phyloP scores from a whole-genome alignment of 176 grass and related monocot genomes.

The Ananas comosus region DNA sequence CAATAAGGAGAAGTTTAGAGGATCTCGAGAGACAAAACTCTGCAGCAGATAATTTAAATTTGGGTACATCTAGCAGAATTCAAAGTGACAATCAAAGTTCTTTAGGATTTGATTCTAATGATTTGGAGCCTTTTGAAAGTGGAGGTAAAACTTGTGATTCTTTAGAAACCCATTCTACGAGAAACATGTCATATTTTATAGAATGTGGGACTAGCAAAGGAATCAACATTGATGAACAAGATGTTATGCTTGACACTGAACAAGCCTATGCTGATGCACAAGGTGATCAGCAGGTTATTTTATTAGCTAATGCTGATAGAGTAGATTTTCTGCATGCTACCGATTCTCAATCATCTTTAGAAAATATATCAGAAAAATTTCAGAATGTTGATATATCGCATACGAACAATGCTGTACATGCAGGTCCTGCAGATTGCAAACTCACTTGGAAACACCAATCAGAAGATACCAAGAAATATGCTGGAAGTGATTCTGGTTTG shows the following conservation, averaged over 20 bases:
- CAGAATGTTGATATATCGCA: constrained; percentile 6
- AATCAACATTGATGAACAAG: constrained; percentile 25
- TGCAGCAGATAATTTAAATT: constrained; percentile 22
- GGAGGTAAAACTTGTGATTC: constrained; percentile 4
- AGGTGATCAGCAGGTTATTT: constrained; percentile 20
- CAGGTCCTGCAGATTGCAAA: constrained; percentile 6
- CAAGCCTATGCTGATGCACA: constrained; percentile 20
- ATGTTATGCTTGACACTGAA: constrained; percentile 23
- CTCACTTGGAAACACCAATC: neutral
- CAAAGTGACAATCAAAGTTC: constrained; percentile 8
- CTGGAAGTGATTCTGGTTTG: neutral
- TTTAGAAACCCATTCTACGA: constrained; percentile 9
- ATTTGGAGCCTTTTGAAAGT: constrained; percentile 13
- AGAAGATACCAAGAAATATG: neutral
- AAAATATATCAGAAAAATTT: constrained; percentile 26
- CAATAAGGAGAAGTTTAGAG: constrained; percentile 76
- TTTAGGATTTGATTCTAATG: constrained; percentile 20
- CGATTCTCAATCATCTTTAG: constrained; percentile 16
- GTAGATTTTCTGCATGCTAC: neutral
- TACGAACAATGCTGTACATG: constrained; percentile 19
- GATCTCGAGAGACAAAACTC: constrained; percentile 38
- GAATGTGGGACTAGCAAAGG: constrained; percentile 10
- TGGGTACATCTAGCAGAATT: neutral
- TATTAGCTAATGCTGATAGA: constrained; percentile 23
- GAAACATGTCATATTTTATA: constrained; percentile 4